These are phyloP conservation scores for Paulownia fortunei DNA, from an alignment of 257 asterid species.

Conservation along the genomic window DNA sequence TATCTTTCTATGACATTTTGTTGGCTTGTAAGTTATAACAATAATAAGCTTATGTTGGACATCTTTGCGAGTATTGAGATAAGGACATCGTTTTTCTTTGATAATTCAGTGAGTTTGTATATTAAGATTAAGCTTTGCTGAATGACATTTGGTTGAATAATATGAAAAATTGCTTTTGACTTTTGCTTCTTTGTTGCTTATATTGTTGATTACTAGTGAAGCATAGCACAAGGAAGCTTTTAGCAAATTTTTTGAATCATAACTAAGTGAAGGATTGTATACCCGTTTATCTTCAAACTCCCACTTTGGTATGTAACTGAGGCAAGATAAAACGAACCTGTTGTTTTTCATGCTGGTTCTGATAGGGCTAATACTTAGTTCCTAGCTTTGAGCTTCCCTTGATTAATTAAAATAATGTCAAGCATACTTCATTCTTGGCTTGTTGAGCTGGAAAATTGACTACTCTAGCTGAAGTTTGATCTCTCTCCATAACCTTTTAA, in stretches of 20 bases:
- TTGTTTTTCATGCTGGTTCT: background rate
- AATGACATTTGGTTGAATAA: background rate
- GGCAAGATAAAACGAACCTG: slow-evolving; percentile 1
- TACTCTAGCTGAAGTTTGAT: background rate
- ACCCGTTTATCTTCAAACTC: background rate
- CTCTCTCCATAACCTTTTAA: background rate
- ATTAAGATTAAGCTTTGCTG: background rate
- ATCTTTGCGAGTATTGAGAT: background rate
- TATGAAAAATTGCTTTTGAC: background rate
- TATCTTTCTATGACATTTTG: background rate
- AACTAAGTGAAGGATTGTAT: background rate
- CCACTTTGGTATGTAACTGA: background rate
- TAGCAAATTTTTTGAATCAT: background rate
- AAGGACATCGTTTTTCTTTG: background rate
- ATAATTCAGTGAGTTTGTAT: background rate
- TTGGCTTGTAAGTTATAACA: background rate
- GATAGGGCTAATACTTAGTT: background rate
- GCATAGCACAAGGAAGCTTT: background rate
- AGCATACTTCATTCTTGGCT: background rate
- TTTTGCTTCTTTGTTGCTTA: background rate
- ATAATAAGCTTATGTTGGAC: background rate
- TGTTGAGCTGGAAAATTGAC: background rate
- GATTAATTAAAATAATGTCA: background rate
- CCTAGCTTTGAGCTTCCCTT: background rate
- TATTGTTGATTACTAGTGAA: background rate